These are phyloP conservation scores for Trichoderma virens DNA, from an alignment of 495 filamentous ascomycete genomes.

Conservation along the genomic window DNA sequence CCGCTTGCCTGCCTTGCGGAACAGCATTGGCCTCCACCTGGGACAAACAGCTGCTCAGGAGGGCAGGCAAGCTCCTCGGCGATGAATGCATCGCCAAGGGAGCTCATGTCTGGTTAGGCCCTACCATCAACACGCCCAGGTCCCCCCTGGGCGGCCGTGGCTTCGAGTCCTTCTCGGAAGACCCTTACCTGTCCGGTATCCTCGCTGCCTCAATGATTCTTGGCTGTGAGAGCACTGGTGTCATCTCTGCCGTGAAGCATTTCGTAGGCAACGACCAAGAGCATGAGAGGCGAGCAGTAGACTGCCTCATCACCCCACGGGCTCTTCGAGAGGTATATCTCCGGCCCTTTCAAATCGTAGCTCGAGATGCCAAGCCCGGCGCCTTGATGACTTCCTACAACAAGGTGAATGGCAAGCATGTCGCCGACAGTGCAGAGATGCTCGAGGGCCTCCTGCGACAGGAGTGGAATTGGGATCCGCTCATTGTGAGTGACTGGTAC, in stretches of 20 bases:
- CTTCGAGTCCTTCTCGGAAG: slow-evolving; percentile 84
- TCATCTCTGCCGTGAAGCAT: slow-evolving; percentile 77
- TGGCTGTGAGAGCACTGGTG: slow-evolving; percentile 65
- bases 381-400: slow-evolving; percentile 85
- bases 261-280: slow-evolving; percentile 85
- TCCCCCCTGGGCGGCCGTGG: slow-evolving; percentile 75
- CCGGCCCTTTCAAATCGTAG: slow-evolving; percentile 71
- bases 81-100: slow-evolving; percentile 67
- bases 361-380: slow-evolving; percentile 69
- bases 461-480: slow-evolving; percentile 63
- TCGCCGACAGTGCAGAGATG: slow-evolving; percentile 63
- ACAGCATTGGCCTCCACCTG: slow-evolving; percentile 75
- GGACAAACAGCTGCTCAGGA: slow-evolving; percentile 59
- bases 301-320: slow-evolving; percentile 62
- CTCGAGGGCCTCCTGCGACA: slow-evolving; percentile 65
- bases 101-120: slow-evolving; percentile 66
- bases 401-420: slow-evolving; percentile 69
- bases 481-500: slow-evolving; percentile 65
- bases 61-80: slow-evolving; percentile 64
- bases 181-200: slow-evolving; percentile 69
- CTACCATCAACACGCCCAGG: slow-evolving; percentile 77
- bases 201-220: slow-evolving; percentile 65
- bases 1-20: slow-evolving; percentile 66
- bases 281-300: slow-evolving; percentile 64
- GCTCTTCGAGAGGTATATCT: slow-evolving; percentile 77